Conservation (phyloP, 1,284 basidiomycete species). For the Xerocomus nothofagi region DNA sequence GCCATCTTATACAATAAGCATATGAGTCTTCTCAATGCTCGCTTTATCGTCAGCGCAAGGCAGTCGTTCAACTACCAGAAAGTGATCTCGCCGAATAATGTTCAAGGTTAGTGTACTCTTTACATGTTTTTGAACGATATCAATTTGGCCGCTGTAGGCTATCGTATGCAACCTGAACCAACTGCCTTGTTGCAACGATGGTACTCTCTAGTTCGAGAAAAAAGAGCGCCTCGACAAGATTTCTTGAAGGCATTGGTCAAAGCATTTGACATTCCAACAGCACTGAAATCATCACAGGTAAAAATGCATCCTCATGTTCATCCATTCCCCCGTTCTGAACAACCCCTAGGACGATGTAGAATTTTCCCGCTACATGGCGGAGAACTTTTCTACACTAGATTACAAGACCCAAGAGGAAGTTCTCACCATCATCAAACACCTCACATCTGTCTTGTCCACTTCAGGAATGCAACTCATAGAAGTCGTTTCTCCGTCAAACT, state of each 20-base stretch:
- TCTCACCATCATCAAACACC: conserved; percentile 77
- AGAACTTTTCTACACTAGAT: conserved; percentile 89
- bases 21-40: conserved; percentile 83
- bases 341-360: conserved; percentile 69
- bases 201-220: conserved; percentile 90
- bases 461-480: conserved; percentile 81
- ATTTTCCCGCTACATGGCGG: conserved; percentile 89
- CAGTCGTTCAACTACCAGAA: conserved; percentile 85
- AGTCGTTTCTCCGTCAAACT: conserved; percentile 62
- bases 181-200: conserved; percentile 82
- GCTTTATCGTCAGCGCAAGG: conserved; percentile 78
- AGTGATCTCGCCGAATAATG: conserved; percentile 45
- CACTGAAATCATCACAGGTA: conserved; percentile 50
- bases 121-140: neutral
- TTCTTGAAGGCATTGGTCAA: conserved; percentile 84
- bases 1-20: conserved; percentile 86
- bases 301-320: neutral
- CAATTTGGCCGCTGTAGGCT: conserved; percentile 46
- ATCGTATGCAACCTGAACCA: conserved; percentile 57
- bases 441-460: conserved; percentile 82
- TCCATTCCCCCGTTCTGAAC: neutral
- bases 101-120: conserved; percentile 45
- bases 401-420: conserved; percentile 96
- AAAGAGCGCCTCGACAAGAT: conserved; percentile 80
- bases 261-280: conserved; percentile 67